Conservation (phyloP, 495 filamentous ascomycete species). For the Parachaetomium inaequale region DNA sequence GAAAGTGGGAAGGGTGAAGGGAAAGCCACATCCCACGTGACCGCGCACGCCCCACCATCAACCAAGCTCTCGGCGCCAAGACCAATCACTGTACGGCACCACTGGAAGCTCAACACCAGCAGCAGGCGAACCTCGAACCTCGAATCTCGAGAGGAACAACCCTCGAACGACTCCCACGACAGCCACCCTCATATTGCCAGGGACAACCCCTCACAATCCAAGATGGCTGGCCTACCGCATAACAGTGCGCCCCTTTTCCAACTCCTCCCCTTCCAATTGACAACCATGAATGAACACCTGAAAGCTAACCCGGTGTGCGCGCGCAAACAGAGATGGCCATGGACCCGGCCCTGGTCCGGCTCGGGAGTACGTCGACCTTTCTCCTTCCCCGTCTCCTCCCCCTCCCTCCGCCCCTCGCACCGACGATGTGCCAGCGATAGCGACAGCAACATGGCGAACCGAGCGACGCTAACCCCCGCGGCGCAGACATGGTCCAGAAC, state of each 20-base stretch:
- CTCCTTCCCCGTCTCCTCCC: too few relatives aligned
- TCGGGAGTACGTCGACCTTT: conserved; percentile 61
- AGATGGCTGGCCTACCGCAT: conserved; percentile 45
- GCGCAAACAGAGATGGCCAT: conserved; percentile 50
- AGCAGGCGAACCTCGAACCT: conserved; percentile 5
- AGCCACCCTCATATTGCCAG: background rate
- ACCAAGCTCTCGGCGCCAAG: conserved; percentile 17
- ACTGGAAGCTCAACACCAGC: conserved; percentile 8
- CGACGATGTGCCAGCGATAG: background rate
- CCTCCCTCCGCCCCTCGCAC: conserved; percentile 9
- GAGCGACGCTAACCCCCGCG: background rate
- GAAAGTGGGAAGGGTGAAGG: background rate
- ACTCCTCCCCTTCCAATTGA: background rate
- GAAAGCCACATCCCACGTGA: background rate
- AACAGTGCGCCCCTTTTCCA: conserved; percentile 39
- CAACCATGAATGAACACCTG: too few relatives aligned
- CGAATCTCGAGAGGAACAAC: background rate
- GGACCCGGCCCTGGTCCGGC: conserved; percentile 77
- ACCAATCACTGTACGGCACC: background rate
- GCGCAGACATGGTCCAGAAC: conserved; percentile 75
- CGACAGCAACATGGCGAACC: too few relatives aligned
- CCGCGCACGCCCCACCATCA: background rate
- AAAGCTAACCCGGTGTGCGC: conserved; percentile 8
- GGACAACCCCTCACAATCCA: conserved; percentile 19
- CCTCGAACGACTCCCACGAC: background rate